Percentiles rank a stretch among this genome's conserved stretches.
phyloP scores from a whole-genome alignment of 495 filamentous ascomycete species.

The Penicillium ucsense region DNA sequence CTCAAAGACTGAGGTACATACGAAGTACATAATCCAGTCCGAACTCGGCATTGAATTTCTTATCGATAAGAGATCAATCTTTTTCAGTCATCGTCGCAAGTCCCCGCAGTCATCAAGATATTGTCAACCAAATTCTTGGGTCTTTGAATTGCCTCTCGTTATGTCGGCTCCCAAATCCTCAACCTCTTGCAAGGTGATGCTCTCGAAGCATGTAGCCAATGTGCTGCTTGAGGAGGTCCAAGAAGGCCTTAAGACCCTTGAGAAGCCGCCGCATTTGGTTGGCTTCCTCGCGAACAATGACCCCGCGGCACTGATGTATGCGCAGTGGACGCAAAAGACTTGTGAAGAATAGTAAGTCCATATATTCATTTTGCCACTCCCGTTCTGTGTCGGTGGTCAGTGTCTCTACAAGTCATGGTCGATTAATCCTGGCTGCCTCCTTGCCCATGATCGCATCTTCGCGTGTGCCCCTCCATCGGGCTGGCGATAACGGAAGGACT shows the following conservation, averaged over 20 bases:
- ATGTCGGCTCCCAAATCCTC: constrained; percentile 29
- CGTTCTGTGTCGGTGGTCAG: background rate
- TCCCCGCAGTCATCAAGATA: constrained; percentile 10
- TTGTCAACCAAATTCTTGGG: constrained; percentile 2
- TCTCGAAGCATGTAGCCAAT: constrained; percentile 76
- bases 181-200: constrained; percentile 81
- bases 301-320: constrained; percentile 84
- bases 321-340: constrained; percentile 94
- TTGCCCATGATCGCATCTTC: background rate
- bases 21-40: constrained; percentile 9
- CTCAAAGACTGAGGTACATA: background rate
- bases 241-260: constrained; percentile 57
- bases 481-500: background rate
- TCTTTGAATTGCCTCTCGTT: constrained; percentile 2
- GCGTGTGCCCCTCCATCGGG: constrained; percentile 14
- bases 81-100: constrained; percentile 20
- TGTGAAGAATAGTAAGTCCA: constrained; percentile 78
- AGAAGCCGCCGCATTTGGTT: constrained; percentile 64
- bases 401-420: too few relatives aligned
- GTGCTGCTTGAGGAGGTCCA: constrained; percentile 67
- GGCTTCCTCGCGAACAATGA: constrained; percentile 90
- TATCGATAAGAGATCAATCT: constrained; percentile 41
- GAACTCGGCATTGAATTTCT: constrained; percentile 28
- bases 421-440: too few relatives aligned
- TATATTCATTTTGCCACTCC: constrained; percentile 3